Percentiles rank a stretch among this genome's conserved stretches.
Conservation (phyloP, 192 early-diverging fungal genomes). For the Geranomyces variabilis region DNA sequence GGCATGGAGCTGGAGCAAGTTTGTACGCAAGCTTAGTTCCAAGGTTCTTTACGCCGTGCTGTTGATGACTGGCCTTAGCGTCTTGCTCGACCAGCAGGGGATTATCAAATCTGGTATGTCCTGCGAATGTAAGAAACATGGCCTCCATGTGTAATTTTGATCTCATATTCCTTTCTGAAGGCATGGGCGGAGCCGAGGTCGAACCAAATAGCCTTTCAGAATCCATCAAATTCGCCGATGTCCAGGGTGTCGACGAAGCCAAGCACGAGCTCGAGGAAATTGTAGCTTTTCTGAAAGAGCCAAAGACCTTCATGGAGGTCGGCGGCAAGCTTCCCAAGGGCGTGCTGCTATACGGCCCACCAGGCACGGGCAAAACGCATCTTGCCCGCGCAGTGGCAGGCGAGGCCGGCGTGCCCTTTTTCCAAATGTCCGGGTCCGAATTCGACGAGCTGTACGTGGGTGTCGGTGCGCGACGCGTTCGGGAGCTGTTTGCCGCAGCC, state of each 20-base stretch:
- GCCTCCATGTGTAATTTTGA: too few species aligned
- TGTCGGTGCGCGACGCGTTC: conserved; percentile 84
- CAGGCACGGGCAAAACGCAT: conserved; percentile 98
- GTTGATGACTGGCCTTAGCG: conserved; percentile 55
- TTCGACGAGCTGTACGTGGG: conserved; percentile 99
- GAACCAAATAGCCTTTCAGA: conserved; percentile 54
- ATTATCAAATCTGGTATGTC: conserved; percentile 53
- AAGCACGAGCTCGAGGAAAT: conserved; percentile 97
- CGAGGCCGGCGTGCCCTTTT: conserved; percentile 97
- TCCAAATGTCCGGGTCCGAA: conserved; percentile 97
- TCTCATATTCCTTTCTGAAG: conserved; percentile 16
- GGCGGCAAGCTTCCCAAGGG: conserved; percentile 97
- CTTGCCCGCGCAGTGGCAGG: conserved; percentile 96
- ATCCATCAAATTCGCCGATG: conserved; percentile 86
- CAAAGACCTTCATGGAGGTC: conserved; percentile 85
- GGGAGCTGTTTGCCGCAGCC: conserved; percentile 79
- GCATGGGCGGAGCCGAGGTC: conserved; percentile 48
- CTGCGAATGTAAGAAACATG: too few species aligned
- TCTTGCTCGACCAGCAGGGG: conserved; percentile 60
- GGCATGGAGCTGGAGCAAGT: conserved; percentile 62
- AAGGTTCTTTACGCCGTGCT: conserved; percentile 49
- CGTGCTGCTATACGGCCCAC: conserved; percentile 72
- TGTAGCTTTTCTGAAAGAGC: conserved; percentile 93
- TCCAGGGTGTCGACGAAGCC: conserved; percentile 97
- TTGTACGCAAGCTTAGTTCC: conserved; percentile 47